Base-by-base conservation (phyloP, 1,284 basidiomycete species). In the Cutaneotrichosporon curvatum region DNA sequence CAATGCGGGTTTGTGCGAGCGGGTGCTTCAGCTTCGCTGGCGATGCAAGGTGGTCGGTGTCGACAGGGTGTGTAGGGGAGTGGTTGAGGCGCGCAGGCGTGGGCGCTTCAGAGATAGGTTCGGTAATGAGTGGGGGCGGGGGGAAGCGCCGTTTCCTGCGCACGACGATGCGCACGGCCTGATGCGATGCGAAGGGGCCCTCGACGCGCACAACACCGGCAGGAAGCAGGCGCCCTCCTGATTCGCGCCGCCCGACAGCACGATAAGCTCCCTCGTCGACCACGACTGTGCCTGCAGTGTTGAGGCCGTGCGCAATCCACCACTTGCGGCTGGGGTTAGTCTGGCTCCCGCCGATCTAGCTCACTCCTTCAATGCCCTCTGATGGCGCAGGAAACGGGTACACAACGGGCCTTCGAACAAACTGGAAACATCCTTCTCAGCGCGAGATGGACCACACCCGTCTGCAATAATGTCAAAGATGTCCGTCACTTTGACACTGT, bases 271-370 rank as follows among this genome's bases (percentile, higher is more conserved):
- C 94, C 23, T 81, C 73, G 67, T 96, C 92, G 45, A 72, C 65
- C 9, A 95, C 76, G 31, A 98, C 80, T 30, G 80, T 83, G 0
- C 95, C 94, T 0, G 90, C 81, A 0, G 92, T 85, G 51, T 82
- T 82, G 20, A 98, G 76, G 0, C 92, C 96, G 70, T 98, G 91
- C 14, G 84, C 80, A 21, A 94, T 92, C 89, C 92, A 97, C 57
- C 88, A 84, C 61, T 97, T 96, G 34, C 95, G 79, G 45, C 71
- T 73, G 53, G 15, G 15, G 31, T 43, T 22, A 43, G 33, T 25
- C 9, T 18, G 16, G 18, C 10, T 9, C 22, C 7, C 6, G 11
- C 8, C 15, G 43, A 20, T 18, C 3, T 23, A 7, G 62, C 69
- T 62, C 39, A 71, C 71, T 95, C 91, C 25, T 86, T 82, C 57